Evolutionary conservation across 441 rosid genomes (phyloP), one percentile per base, ranked within the genome.

Genomic region (Sinapis alba): DNA sequence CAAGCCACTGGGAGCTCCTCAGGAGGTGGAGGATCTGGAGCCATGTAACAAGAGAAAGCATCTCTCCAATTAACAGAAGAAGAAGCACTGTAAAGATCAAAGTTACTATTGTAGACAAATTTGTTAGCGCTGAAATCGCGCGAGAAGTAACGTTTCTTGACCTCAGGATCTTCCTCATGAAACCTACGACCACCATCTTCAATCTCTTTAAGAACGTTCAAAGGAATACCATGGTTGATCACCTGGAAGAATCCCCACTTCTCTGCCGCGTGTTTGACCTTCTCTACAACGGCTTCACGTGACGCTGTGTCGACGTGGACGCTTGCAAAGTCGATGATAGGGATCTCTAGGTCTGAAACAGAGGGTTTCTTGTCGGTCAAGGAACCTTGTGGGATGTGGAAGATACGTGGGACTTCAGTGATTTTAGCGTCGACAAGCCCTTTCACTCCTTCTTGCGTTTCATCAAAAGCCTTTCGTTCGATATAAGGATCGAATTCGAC

Each of bases 241-340:
- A 74, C 72, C 45, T 74, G 70, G 57, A 73, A 73, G 62, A 73
- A 73, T 12, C 77, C 77, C 65, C 61, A 72, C 12, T 62, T 72
- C 69, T 72, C 69, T 5, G 62, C 68, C 0, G 70, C 77, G 32
- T 15, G 10, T 53, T 16, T 62, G 3, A 73, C 63, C 26, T 64
- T 64, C 18, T 73, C 71, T 0, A 73, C 71, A 5, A 73, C 38
- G 24, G 43, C 45, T 41, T 69, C 74, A 12, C 74, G 86, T 3
- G 51, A n/a, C 16, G 19, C 2, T 8, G 20, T 15, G 50, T 65
- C 78, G 2, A 19, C 20, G 10, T 74, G 20, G 15, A 78, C 72
- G 10, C 73, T 72, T 47, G 75, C 57, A 11, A 87, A 78, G 62
- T 85, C 85, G 28, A 87, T 79, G 32, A 77, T 38, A 3, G 91